A percentile compares a stretch with the other conserved stretches of the same genome.
Conservation (phyloP, 306 rosid genomes). For the Cercis canadensis region DNA sequence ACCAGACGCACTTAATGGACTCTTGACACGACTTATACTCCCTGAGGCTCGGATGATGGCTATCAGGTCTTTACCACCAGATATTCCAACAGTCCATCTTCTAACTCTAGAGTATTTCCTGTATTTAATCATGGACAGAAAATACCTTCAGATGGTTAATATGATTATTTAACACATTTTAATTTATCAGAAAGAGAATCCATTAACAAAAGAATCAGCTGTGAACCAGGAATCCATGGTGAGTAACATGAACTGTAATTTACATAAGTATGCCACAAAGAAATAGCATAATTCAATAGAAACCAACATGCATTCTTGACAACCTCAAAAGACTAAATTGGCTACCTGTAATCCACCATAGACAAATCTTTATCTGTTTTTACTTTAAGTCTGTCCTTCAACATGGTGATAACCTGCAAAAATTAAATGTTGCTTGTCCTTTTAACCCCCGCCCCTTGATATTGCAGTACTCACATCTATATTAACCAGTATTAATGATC, state of each 20-base stretch:
- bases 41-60: slow-evolving; percentile 97
- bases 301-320: slow-evolving; percentile 25
- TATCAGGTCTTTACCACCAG: slow-evolving; percentile 81
- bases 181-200: slow-evolving; percentile 13
- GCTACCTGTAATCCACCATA: slow-evolving; percentile 83
- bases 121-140: slow-evolving; percentile 31
- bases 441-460: neutral
- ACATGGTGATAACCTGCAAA: slow-evolving; percentile 73
- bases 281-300: too few relatives aligned
- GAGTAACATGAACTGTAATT: slow-evolving; percentile 17
- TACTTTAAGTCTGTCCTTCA: slow-evolving; percentile 78
- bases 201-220: neutral
- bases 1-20: slow-evolving; percentile 63
- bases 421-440: slow-evolving; percentile 34
- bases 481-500: slow-evolving; percentile 18
- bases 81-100: slow-evolving; percentile 81
- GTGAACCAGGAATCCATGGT: slow-evolving; percentile 24
- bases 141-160: slow-evolving; percentile 23
- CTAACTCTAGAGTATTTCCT: slow-evolving; percentile 83
- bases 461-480: slow-evolving; percentile 26
- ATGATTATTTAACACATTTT: slow-evolving; percentile 21
- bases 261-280: slow-evolving; percentile 25
- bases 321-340: slow-evolving; percentile 22
- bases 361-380: slow-evolving; percentile 59
- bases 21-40: slow-evolving; percentile 69